Evolutionary conservation across 2,329 filamentous ascomycete species (phyloP).

Genomic region (Dendryphion nanum): DNA sequence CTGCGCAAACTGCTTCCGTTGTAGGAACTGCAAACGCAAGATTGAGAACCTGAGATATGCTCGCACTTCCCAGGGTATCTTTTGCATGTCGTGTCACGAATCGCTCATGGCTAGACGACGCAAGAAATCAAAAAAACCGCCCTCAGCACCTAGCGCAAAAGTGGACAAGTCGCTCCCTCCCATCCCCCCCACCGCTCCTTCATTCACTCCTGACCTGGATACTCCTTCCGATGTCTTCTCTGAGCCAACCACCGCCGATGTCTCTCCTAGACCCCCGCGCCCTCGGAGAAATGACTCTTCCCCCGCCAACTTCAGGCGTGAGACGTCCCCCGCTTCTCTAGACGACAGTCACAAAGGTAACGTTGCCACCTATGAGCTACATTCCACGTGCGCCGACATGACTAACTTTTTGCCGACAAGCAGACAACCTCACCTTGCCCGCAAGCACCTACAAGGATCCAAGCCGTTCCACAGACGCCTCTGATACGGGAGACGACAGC

Average conservation of each 20-base stretch:
- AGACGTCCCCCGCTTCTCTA: conserved; percentile 34
- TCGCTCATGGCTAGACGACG: conserved; percentile 88
- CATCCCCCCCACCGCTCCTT: conserved; percentile 72
- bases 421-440: conserved; percentile 67
- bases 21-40: conserved; percentile 96
- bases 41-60: conserved; percentile 98
- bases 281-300: conserved; percentile 36
- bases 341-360: conserved; percentile 38
- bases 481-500: conserved; percentile 56
- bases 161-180: conserved; percentile 92
- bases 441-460: conserved; percentile 76
- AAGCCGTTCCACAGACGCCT: conserved; percentile 66
- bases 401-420: conserved; percentile 11
- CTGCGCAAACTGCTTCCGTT: conserved; percentile 94
- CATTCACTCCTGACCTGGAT: conserved; percentile 58
- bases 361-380: conserved; percentile 3
- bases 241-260: conserved; percentile 64
- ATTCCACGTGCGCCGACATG: no score
- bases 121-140: conserved; percentile 70
- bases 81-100: conserved; percentile 99
- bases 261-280: conserved; percentile 55
- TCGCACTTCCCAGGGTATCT: conserved; percentile 95
- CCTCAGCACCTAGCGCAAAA: conserved; percentile 53
- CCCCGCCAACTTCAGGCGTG: conserved; percentile 36
- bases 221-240: conserved; percentile 62